A percentile compares a stretch with the other conserved stretches of the same genome.
phyloP scores from a whole-genome alignment of 202 grass and related monocot genomes.

The Zoysia matrella region DNA sequence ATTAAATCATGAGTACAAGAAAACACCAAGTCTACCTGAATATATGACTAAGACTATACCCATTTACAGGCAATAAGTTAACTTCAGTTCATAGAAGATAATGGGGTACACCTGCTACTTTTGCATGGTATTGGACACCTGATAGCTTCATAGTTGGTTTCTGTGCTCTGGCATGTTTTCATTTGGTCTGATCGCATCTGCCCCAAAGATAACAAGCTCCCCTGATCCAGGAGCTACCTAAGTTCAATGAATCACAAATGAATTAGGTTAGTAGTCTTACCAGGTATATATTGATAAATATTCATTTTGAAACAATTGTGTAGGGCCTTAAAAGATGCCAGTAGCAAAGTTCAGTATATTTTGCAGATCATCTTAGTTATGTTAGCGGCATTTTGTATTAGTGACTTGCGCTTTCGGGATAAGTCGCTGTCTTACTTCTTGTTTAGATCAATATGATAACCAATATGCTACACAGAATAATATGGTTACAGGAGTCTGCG shows the following conservation, averaged over 20 bases:
- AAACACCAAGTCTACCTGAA: not conserved
- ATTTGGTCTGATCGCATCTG: not conserved
- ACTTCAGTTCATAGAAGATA: not conserved
- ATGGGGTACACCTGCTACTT: slow-evolving; percentile 44
- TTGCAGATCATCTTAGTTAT: too few species aligned
- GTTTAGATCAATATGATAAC: too few species aligned
- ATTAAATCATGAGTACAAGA: not conserved
- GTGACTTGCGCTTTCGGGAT: too few species aligned
- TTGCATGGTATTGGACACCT: slow-evolving; percentile 67
- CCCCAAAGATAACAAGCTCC: too few species aligned
- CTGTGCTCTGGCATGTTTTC: slow-evolving; percentile 49
- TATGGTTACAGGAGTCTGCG: not conserved
- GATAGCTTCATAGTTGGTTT: slow-evolving; percentile 34
- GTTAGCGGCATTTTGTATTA: too few species aligned
- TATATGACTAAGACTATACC: not conserved
- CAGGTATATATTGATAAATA: not conserved
- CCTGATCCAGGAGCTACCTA: too few species aligned
- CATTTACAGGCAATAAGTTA: not conserved
- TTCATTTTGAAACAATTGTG: not conserved
- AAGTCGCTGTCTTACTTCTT: too few species aligned
- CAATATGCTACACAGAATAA: too few species aligned
- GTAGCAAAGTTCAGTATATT: not conserved
- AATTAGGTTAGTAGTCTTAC: not conserved
- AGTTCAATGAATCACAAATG: not conserved
- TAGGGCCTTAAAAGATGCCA: not conserved